Base-by-base conservation (phyloP, 2,329 filamentous ascomycete species). In the Fusarium illudens region DNA sequence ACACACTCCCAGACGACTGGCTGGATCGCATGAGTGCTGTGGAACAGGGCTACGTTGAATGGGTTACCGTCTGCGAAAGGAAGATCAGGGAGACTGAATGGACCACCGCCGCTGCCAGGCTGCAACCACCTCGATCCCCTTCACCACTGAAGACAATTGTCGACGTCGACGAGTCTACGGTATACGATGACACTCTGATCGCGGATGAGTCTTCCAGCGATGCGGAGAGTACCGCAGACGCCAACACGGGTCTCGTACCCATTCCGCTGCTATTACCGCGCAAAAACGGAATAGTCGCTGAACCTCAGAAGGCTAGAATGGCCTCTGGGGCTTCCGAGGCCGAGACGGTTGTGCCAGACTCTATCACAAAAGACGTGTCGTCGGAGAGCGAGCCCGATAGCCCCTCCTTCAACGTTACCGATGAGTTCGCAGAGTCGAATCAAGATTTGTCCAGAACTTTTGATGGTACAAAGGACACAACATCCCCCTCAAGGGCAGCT, bases 1-100 rank as follows among this genome's bases (percentile, higher is more conserved):
- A 99, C 73, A 93, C 91, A 0, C 82, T 99, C 10, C 96, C 96
- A 0, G 92, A 96, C 37, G 77, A 82, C 27, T 99, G 95, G 96
- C 88, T 98, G 58, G 93, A 97, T 72, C 86, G 90, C 5, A 90
- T 98, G 80, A 96, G 98, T 77, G 79, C 81, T 0, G 83, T 96
- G 5, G 96, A 99, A 77, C 83, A 85, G 11, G 87, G 90, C 29
- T 97, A 95, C 78, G 87, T 89, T 8, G 86, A 89, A 22, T 99
- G 96, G 96, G 88, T 90, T 42, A 89, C 91, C 49, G 86, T 90
- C 49, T 94, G 92, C 30, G 93, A 96, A 74, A 86, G 86, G 62
- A 90, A 87, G 71, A 85, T 94, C n/a, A 83, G 90, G 51, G 88
- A 92, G 69, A 86, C 88, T 20, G 88, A 94, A 69, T 86, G 81